Percentiles rank a stretch among this genome's conserved stretches.
Conservation (phyloP, 73 alveolate species). For the Paramecium pentaurelia region DNA sequence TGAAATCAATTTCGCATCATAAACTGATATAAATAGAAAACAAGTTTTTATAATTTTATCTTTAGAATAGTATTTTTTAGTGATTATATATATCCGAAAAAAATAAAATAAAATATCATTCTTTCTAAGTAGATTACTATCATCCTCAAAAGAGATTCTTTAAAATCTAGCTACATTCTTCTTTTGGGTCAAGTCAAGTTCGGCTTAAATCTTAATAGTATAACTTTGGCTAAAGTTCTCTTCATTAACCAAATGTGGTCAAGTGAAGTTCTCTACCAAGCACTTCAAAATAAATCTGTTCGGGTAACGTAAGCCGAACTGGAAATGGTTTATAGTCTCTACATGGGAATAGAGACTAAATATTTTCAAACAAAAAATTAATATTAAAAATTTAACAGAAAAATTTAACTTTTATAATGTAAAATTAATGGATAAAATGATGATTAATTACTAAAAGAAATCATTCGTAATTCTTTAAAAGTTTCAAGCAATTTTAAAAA, state of each 20-base stretch:
- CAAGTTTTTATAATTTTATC: too few relatives aligned
- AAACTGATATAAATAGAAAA: not conserved
- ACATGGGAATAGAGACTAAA: not conserved
- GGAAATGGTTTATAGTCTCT: not conserved
- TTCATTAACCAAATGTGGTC: not conserved
- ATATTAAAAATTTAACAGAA: not conserved
- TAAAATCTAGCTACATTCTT: not conserved
- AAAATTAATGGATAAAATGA: not conserved
- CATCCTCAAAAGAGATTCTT: not conserved
- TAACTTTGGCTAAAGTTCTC: not conserved
- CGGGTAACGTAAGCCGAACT: not conserved
- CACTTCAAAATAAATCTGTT: not conserved
- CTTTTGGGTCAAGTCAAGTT: not conserved
- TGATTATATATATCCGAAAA: not conserved
- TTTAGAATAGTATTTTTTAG: not conserved
- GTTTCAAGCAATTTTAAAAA: too few relatives aligned
- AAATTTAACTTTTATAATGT: too few relatives aligned
- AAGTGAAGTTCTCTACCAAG: not conserved
- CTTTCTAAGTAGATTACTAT: not conserved
- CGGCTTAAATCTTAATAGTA: not conserved
- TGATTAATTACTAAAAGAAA: too few relatives aligned
- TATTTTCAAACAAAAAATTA: not conserved
- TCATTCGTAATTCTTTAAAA: too few relatives aligned
- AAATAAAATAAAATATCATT: not conserved
- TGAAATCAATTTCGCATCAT: not conserved